Evolutionary conservation across 768 basidiomycete genomes (phyloP).

Genomic region (Kwoniella sp.): DNA sequence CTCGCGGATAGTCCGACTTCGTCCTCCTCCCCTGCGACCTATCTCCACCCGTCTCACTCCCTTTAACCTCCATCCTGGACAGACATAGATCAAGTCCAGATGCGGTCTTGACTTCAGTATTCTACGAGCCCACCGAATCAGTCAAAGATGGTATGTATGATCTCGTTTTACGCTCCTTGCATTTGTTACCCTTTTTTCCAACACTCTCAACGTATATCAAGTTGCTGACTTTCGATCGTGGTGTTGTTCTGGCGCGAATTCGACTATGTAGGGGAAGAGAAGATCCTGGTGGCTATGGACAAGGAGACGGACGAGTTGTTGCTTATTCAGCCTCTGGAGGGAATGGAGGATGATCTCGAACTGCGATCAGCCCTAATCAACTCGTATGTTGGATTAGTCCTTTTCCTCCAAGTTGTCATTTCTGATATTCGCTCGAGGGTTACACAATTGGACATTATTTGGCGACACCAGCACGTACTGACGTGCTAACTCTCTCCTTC

Average conservation of each 20-base stretch:
- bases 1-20: constrained; percentile 74
- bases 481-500: neutral
- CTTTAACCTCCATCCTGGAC: constrained; percentile 71
- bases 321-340: constrained; percentile 64
- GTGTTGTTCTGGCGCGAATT: no score
- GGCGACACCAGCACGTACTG: neutral
- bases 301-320: constrained; percentile 64
- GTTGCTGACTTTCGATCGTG: no score
- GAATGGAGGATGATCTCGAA: constrained; percentile 70
- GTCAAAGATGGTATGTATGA: constrained; percentile 48
- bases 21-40: constrained; percentile 90
- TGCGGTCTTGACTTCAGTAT: constrained; percentile 51
- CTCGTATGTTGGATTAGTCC: constrained; percentile 58
- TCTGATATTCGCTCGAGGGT: no score
- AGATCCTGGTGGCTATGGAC: constrained; percentile 51
- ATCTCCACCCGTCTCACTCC: constrained; percentile 72
- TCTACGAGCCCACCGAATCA: constrained; percentile 53
- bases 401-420: neutral
- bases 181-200: no score
- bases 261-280: constrained; percentile 35
- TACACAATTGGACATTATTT: no score
- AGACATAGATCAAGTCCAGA: constrained; percentile 65
- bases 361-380: constrained; percentile 74
- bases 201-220: no score
- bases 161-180: neutral